Evolutionary conservation across 2,329 filamentous ascomycete genomes (phyloP), one percentile per base, ranked within the genome.

Genomic region (Verticillium nonalfalfae): DNA sequence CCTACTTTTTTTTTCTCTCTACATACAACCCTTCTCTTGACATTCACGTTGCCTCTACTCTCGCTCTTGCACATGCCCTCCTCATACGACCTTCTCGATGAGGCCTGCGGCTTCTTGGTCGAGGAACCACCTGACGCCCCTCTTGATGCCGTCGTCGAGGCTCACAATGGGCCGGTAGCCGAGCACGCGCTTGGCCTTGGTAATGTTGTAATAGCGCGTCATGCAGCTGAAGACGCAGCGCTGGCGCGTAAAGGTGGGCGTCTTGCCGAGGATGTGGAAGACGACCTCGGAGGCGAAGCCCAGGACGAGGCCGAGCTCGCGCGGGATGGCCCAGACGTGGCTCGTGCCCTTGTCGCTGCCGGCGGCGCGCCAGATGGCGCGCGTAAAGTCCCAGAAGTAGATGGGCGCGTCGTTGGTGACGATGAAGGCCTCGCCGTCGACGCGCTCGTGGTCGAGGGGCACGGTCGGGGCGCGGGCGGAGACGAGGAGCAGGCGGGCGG

Each of bases 381-480:
- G 84, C 62, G 90, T 86, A 72, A 96, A 90, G 75, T 96, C 92
- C 87, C 95, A 96, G 75, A 97, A 96, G 73, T 94, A 94, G 21
- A 96, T 81, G 5, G 94, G 94, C 67, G 86, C 81, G 75, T 93
- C 91, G 74, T 98, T 98, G 62, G 92, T 95, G 70, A 98, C 85
- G 77, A 97, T 87, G 79, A 98, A 94, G 58, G 88, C 88, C 74
- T 97, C 88, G 62, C 94, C 95, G 72, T 93, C 90, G 58, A 93
- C 86, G 62, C 82, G 83, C 77, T 92, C 89, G 75, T 86, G 78
- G 75, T 90, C 86, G 40, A 91, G 81, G n/a, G 87, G 87, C 0
- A 81, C 80, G 21, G 84, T 87, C 60, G 79, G 75, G 62, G 81
- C 76, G 1, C 72, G 69, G 59, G 85, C 87, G 58, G 64, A 63